These are phyloP conservation scores for Saccharomycopsis javanensis DNA, from an alignment of 805 yeast genomes.

Conservation along the genomic window DNA sequence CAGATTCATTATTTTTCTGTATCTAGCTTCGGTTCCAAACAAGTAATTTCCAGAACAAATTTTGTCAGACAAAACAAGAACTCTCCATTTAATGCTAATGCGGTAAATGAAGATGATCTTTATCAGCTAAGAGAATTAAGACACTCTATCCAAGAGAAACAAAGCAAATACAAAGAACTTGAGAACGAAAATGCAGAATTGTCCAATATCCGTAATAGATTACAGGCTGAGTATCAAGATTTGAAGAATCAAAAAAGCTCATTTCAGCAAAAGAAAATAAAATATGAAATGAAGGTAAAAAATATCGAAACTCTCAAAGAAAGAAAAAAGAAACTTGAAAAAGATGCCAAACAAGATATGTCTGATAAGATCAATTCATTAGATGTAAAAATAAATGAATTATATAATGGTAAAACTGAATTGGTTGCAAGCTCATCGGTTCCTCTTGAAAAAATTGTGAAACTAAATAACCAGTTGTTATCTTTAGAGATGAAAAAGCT, in stretches of 20 bases:
- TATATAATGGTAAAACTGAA: slow-evolving; percentile 22
- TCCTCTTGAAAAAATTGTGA: slow-evolving; percentile 23
- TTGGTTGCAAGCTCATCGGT: slow-evolving; percentile 15
- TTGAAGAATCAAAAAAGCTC: background rate
- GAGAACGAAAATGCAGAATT: background rate
- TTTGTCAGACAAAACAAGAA: slow-evolving; percentile 18
- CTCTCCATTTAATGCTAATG: slow-evolving; percentile 20
- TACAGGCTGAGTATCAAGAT: background rate
- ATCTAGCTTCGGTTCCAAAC: slow-evolving; percentile 59
- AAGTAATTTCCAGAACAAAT: slow-evolving; percentile 28
- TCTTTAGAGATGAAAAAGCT: slow-evolving; percentile 25
- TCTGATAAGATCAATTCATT: slow-evolving; percentile 30
- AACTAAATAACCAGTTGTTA: slow-evolving; percentile 23
- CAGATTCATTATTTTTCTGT: slow-evolving; percentile 38
- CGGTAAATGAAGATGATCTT: slow-evolving; percentile 19
- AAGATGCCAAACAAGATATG: slow-evolving; percentile 34
- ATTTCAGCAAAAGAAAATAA: background rate
- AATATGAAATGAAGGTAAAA: slow-evolving; percentile 13
- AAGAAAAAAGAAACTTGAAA: slow-evolving; percentile 27
- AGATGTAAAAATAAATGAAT: slow-evolving; percentile 24
- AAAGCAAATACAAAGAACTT: background rate
- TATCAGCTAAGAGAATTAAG: slow-evolving; percentile 1
- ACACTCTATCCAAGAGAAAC: slow-evolving; percentile 13
- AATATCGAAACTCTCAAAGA: slow-evolving; percentile 19
- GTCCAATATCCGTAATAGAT: background rate